These are phyloP conservation scores for Rhodomyrtus tomentosa DNA, from an alignment of 345 rosid species.

Conservation along the genomic window DNA sequence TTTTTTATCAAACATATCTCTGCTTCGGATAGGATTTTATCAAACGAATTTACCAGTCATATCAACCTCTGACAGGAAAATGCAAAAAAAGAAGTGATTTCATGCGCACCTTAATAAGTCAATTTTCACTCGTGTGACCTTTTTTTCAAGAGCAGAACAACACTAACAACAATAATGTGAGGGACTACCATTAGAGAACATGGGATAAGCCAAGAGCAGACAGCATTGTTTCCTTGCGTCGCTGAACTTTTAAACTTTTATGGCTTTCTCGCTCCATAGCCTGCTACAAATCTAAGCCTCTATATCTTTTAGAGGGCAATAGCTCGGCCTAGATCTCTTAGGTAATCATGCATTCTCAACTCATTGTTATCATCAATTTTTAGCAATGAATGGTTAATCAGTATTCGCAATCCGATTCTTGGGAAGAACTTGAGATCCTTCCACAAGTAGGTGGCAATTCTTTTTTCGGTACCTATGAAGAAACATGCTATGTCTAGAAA, in stretches of 20 bases:
- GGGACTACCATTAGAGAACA: rapidly evolving
- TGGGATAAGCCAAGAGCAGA: background rate
- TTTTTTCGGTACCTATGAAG: too few species aligned
- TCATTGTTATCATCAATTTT: too few species aligned
- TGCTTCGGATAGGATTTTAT: too few species aligned
- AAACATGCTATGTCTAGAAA: background rate
- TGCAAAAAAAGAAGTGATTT: too few species aligned
- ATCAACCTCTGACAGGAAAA: too few species aligned
- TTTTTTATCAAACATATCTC: too few species aligned
- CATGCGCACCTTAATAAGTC: too few species aligned
- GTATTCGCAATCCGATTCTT: background rate
- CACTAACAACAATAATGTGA: rapidly evolving
- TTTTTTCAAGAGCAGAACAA: background rate
- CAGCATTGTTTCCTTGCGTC: background rate
- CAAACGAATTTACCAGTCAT: too few species aligned
- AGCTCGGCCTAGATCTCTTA: background rate
- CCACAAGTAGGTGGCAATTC: too few species aligned
- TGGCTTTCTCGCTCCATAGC: rapidly evolving
- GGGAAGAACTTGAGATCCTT: too few species aligned
- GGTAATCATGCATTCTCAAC: background rate
- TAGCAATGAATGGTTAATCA: background rate
- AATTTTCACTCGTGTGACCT: too few species aligned
- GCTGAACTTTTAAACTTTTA: rapidly evolving
- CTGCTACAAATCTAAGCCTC: rapidly evolving
- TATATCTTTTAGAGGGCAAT: rapidly evolving